Conservation (phyloP, 108 stramenopile species). For the Skeletonema marinoi region DNA sequence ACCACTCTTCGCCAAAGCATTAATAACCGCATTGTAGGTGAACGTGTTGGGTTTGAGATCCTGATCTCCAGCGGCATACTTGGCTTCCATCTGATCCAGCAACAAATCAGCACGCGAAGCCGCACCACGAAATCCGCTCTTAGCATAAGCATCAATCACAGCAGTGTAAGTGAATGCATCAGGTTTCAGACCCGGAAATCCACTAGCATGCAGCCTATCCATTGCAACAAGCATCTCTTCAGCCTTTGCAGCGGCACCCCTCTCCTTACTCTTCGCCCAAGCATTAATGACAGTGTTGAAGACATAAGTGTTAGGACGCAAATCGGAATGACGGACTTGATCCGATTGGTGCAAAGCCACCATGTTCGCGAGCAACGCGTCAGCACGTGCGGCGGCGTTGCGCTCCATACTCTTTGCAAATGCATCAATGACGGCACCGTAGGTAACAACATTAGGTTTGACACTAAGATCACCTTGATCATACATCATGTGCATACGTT, state of each 20-base stretch:
- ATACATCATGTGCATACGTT: conserved; percentile 67
- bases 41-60: conserved; percentile 83
- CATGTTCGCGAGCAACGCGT: conserved; percentile 78
- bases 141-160: conserved; percentile 83
- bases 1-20: conserved; percentile 74
- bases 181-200: conserved; percentile 81
- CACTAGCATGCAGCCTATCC: conserved; percentile 71
- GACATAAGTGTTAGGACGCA: conserved; percentile 82
- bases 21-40: conserved; percentile 85
- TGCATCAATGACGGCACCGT: conserved; percentile 82
- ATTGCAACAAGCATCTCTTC: conserved; percentile 88
- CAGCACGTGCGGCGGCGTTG: conserved; percentile 80
- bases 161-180: conserved; percentile 88
- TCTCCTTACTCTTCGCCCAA: conserved; percentile 57
- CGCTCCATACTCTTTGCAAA: conserved; percentile 81
- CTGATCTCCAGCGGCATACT: conserved; percentile 78
- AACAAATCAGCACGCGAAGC: conserved; percentile 80
- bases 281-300: conserved; percentile 86
- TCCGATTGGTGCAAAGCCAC: conserved; percentile 77
- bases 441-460: conserved; percentile 72
- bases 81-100: conserved; percentile 87
- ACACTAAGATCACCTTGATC: conserved; percentile 57
- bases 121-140: conserved; percentile 84
- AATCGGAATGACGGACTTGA: conserved; percentile 66
- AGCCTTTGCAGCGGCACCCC: conserved; percentile 81